Percentiles rank a stretch among this genome's conserved stretches.
Evolutionary conservation across 495 filamentous ascomycete species (phyloP).

Genomic region (Aspergillus coremiiformis): DNA sequence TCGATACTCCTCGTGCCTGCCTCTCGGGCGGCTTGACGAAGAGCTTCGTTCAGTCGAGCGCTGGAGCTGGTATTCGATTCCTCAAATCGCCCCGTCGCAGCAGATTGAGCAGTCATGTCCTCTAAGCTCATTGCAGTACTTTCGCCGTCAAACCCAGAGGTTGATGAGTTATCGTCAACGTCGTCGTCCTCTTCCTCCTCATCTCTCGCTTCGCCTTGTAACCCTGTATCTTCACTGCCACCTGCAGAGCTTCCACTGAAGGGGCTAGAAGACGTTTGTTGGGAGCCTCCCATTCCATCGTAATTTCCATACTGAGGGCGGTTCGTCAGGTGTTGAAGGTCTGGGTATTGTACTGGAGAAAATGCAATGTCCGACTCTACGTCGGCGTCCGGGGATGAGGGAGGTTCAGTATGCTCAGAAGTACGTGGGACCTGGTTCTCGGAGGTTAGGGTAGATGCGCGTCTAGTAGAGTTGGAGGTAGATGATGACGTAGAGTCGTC

Average conservation of each 20-base stretch:
- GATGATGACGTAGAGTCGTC: constrained; percentile 85
- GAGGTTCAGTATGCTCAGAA: constrained; percentile 51
- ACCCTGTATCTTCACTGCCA: constrained; percentile 49
- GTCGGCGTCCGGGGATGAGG: constrained; percentile 55
- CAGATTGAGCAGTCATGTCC: constrained; percentile 62
- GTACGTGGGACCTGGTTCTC: constrained; percentile 32
- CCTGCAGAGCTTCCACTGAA: constrained; percentile 60
- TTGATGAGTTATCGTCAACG: constrained; percentile 40
- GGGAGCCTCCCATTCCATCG: constrained; percentile 11
- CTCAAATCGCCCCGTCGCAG: constrained; percentile 47
- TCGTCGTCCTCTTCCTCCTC: constrained; percentile 53
- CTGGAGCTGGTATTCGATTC: constrained; percentile 56
- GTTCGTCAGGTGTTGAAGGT: constrained; percentile 49
- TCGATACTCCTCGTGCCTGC: constrained; percentile 61
- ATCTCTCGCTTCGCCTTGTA: constrained; percentile 40
- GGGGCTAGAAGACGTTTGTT: constrained; percentile 71
- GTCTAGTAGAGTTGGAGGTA: constrained; percentile 61
- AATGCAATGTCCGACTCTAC: constrained; percentile 52
- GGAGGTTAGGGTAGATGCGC: constrained; percentile 53
- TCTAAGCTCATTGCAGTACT: constrained; percentile 69
- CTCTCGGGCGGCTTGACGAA: constrained; percentile 66
- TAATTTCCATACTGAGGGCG: constrained; percentile 14
- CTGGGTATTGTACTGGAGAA: constrained; percentile 63
- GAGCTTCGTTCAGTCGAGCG: constrained; percentile 62
- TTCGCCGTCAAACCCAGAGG: constrained; percentile 56